Evolutionary conservation across 164 flowering plant genomes (phyloP).

Genomic region (Tetrastigma voinierianum): DNA sequence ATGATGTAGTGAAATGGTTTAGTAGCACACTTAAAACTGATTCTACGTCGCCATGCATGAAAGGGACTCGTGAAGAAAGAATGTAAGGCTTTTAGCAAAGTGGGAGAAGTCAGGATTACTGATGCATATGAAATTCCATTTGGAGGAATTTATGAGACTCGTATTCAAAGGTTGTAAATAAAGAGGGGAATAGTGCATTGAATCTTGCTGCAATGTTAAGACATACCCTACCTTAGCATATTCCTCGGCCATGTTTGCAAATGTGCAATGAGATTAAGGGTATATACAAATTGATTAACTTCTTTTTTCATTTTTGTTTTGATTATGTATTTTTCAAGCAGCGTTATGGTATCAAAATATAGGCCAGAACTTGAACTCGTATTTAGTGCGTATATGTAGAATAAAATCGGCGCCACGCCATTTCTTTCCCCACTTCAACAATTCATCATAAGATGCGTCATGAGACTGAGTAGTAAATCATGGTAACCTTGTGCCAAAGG

Average conservation of each 20-base stretch:
- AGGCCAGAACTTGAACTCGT: too few species aligned
- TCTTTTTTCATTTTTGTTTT: too few species aligned
- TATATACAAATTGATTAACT: too few species aligned
- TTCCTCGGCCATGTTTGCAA: constrained; percentile 9
- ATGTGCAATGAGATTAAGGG: too few species aligned
- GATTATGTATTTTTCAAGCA: too few species aligned
- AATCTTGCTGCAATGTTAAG: constrained; percentile 11
- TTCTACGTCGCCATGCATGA: constrained; percentile 24
- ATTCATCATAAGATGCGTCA: constrained; percentile 3
- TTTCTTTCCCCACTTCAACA: constrained; percentile 12
- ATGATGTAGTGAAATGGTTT: constrained; percentile 22
- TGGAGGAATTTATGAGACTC: background rate
- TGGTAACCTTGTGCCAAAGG: too few species aligned
- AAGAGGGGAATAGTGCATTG: constrained; percentile 11
- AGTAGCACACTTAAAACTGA: constrained; percentile 10
- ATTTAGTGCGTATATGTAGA: too few species aligned
- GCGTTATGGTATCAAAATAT: too few species aligned
- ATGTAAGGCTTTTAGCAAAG: constrained; percentile 19
- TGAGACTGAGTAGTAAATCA: constrained; percentile 13
- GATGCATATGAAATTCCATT: background rate
- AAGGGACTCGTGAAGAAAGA: constrained; percentile 4
- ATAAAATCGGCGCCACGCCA: background rate
- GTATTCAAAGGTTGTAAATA: constrained; percentile 7
- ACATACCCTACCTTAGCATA: constrained; percentile 8
- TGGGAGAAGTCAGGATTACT: constrained; percentile 13